A percentile compares a stretch with the other conserved stretches of the same genome.
Conservation (phyloP, 1,139 yeast genomes). For the Arxiozyma slooffiae region DNA sequence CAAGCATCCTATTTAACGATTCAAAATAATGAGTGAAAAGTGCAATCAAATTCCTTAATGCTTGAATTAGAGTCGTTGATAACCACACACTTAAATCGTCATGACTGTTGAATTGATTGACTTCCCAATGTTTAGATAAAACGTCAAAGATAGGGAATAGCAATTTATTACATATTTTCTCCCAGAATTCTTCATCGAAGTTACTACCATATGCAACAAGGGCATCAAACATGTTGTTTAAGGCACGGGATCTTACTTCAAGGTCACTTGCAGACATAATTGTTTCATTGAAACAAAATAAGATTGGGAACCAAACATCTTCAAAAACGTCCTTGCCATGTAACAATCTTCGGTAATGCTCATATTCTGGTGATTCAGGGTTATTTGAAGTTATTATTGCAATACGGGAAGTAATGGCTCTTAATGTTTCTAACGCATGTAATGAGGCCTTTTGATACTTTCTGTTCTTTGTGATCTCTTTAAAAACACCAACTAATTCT, state of each 20-base stretch:
- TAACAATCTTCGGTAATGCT: slow-evolving; percentile 35
- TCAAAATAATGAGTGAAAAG: slow-evolving; percentile 74
- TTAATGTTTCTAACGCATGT: slow-evolving; percentile 70
- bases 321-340: slow-evolving; percentile 33
- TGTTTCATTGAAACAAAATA: slow-evolving; percentile 75
- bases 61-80: slow-evolving; percentile 92
- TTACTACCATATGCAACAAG: slow-evolving; percentile 69
- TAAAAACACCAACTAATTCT: slow-evolving; percentile 65
- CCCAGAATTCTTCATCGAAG: slow-evolving; percentile 75
- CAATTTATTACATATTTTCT: slow-evolving; percentile 60
- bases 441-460: slow-evolving; percentile 72
- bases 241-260: slow-evolving; percentile 86
- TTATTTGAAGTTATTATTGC: slow-evolving; percentile 38
- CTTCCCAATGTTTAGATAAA: slow-evolving; percentile 66
- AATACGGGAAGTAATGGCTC: slow-evolving; percentile 50
- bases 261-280: slow-evolving; percentile 90
- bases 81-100: slow-evolving; percentile 93
- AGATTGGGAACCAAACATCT: slow-evolving; percentile 56
- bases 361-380: slow-evolving; percentile 42
- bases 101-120: slow-evolving; percentile 52
- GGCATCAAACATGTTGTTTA: slow-evolving; percentile 72
- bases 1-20: slow-evolving; percentile 60
- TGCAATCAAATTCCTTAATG: slow-evolving; percentile 78
- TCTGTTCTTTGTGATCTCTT: slow-evolving; percentile 76
- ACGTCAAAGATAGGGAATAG: slow-evolving; percentile 86